Conservation (phyloP, 23 red algal genomes). For the Gracilaria domingensis region DNA sequence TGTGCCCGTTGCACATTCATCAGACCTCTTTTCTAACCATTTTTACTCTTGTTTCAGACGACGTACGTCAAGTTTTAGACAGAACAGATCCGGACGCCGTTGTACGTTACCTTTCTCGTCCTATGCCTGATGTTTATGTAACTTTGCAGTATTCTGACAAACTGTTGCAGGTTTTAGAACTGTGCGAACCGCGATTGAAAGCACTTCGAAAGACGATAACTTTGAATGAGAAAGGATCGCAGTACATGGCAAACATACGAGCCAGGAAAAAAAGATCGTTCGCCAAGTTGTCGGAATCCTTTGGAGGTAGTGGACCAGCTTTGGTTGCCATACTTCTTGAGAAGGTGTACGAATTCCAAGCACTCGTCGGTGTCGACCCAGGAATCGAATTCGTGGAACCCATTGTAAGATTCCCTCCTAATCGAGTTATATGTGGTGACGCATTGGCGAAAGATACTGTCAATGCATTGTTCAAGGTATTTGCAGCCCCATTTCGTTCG, state of each 20-base stretch:
- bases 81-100: slow-evolving; percentile 27
- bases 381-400: slow-evolving; percentile 37
- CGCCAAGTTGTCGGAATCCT: neutral
- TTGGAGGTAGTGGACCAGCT: slow-evolving; percentile 24
- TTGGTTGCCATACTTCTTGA: slow-evolving; percentile 31
- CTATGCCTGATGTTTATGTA: neutral
- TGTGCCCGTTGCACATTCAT: neutral
- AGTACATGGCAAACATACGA: neutral
- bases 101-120: neutral
- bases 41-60: neutral
- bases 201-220: slow-evolving; percentile 17
- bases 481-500: slow-evolving; percentile 24
- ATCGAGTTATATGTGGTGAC: slow-evolving; percentile 33
- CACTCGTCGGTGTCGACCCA: slow-evolving; percentile 25
- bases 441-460: slow-evolving; percentile 32
- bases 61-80: slow-evolving; percentile 26
- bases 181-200: slow-evolving; percentile 44
- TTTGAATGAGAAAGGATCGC: neutral
- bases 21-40: neutral
- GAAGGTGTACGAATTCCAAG: slow-evolving; percentile 42
- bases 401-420: slow-evolving; percentile 4
- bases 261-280: slow-evolving; percentile 3
- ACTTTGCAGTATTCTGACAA: neutral
- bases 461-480: slow-evolving; percentile 19
- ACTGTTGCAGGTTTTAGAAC: slow-evolving; percentile 32